Base-by-base conservation (phyloP, 805 yeast genomes). In the Yarrowia divulgata region DNA sequence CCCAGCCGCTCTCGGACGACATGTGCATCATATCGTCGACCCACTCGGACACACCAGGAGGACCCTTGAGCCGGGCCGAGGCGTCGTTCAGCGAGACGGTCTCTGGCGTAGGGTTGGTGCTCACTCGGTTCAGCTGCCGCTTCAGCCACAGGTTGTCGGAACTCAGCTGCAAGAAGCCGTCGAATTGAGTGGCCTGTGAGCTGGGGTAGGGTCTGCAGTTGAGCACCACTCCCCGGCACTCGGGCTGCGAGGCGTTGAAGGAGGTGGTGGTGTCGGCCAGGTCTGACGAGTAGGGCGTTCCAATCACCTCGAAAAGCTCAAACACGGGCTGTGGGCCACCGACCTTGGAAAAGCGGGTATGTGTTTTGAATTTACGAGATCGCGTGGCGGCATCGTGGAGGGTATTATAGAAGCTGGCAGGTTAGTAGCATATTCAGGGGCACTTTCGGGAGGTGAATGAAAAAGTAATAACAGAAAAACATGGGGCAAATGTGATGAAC, bases 221-320 rank as follows among this genome's bases (percentile, higher is more conserved):
- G 42, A 60, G 66, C 35, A 60, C 66, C 8, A 60, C 37, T 14
- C 66, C 66, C 8, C 66, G 42, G 42, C 66, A 60, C 10, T 60
- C 66, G 13, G 66, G 12, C 19, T 60, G 66, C 13, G 52, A 39
- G 14, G 66, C 18, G 16, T 43, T 43, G 19, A 45, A 45, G 7
- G 66, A 45, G 7, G 66, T 32, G 14, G 39, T 14, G 18, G 52
- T 12, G 34, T 60, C 66, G 18, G 66, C 66, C 16, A 60, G 34
- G 18, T 60, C 66, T 0, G 66, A 60, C 14, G 66, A 60, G 46
- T 60, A 60, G 2, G 66, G 66, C 8, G 66, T 60, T 16, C 66
- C 66, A 18, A 60, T 60, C 43, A 60, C 66, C 52, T 60, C 66
- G 23, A 60, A 60, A 13, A 60, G 66, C 40, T 60, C 52, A n/a